Evolutionary conservation across 1,139 yeast genomes (phyloP).

Genomic region (Blastobotrys apis): DNA sequence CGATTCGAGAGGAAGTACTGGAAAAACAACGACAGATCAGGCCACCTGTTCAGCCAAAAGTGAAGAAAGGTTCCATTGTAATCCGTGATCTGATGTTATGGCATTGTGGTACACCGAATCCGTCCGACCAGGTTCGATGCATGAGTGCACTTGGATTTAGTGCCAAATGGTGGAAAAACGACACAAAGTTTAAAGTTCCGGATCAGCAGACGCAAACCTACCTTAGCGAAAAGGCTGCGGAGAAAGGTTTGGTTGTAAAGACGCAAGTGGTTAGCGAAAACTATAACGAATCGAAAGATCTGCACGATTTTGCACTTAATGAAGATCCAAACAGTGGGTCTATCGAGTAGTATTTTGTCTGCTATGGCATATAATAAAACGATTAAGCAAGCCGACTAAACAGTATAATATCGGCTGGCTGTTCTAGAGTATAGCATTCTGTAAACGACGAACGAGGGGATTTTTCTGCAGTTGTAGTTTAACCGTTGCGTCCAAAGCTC

Average conservation of each 20-base stretch:
- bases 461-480: too few relatives aligned
- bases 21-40: slow-evolving; percentile 5
- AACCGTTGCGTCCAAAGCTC: too few relatives aligned
- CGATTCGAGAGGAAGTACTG: slow-evolving; percentile 6
- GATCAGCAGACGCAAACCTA: slow-evolving; percentile 8
- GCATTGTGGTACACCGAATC: slow-evolving; percentile 20
- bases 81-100: slow-evolving; percentile 17
- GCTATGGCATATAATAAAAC: too few relatives aligned
- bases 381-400: too few relatives aligned
- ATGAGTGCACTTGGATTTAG: slow-evolving; percentile 17
- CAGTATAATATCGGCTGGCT: too few relatives aligned
- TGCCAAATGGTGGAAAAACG: slow-evolving; percentile 17
- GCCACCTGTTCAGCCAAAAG: slow-evolving; percentile 16
- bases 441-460: too few relatives aligned
- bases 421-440: too few relatives aligned
- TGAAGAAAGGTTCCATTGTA: slow-evolving; percentile 15
- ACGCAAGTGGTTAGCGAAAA: slow-evolving; percentile 14
- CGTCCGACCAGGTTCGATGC: slow-evolving; percentile 15
- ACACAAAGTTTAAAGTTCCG: slow-evolving; percentile 19
- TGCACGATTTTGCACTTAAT: slow-evolving; percentile 17
- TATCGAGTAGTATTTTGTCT: slow-evolving; percentile 2
- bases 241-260: slow-evolving; percentile 14
- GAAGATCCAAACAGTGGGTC: slow-evolving; percentile 5
- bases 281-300: slow-evolving; percentile 16
- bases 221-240: slow-evolving; percentile 10